Evolutionary conservation across 148 eudicot genomes (phyloP).

Genomic region (Dianthus caryophyllus): DNA sequence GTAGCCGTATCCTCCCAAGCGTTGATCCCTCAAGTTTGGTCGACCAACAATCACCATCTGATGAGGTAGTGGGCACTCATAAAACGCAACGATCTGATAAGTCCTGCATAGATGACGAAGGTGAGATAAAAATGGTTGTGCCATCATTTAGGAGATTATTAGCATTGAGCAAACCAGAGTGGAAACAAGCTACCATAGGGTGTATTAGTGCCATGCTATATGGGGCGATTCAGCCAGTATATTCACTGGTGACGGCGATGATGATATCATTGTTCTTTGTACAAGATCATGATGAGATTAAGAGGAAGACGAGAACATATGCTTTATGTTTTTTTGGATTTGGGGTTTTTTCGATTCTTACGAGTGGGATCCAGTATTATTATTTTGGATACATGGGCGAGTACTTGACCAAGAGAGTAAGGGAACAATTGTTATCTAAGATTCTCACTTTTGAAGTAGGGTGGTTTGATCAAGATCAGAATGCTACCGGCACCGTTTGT

Average conservation of each 20-base stretch:
- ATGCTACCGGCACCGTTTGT: slow-evolving; percentile 75
- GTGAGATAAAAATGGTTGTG: slow-evolving; percentile 5
- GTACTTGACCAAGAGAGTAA: slow-evolving; percentile 66
- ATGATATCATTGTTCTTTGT: slow-evolving; percentile 63
- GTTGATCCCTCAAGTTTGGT: slow-evolving; percentile 43
- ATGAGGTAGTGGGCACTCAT: background rate
- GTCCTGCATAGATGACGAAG: background rate
- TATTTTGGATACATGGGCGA: slow-evolving; percentile 84
- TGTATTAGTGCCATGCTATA: slow-evolving; percentile 49
- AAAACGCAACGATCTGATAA: background rate
- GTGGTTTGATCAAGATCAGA: slow-evolving; percentile 80
- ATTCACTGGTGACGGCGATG: slow-evolving; percentile 57
- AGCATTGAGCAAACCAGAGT: slow-evolving; percentile 61
- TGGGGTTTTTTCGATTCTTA: slow-evolving; percentile 49
- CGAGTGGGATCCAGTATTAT: slow-evolving; percentile 54
- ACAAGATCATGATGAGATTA: slow-evolving; percentile 47
- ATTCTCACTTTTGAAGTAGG: slow-evolving; percentile 80
- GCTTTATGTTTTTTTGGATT: slow-evolving; percentile 52
- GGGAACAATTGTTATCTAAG: slow-evolving; percentile 63
- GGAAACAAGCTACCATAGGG: slow-evolving; percentile 64
- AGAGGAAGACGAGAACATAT: slow-evolving; percentile 42
- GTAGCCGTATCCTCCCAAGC: slow-evolving; percentile 33
- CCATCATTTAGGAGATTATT: slow-evolving; percentile 65
- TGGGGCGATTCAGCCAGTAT: slow-evolving; percentile 68
- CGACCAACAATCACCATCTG: slow-evolving; percentile 20